Conservation (phyloP, 2,329 filamentous ascomycete species). For the Diaporthe citri region DNA sequence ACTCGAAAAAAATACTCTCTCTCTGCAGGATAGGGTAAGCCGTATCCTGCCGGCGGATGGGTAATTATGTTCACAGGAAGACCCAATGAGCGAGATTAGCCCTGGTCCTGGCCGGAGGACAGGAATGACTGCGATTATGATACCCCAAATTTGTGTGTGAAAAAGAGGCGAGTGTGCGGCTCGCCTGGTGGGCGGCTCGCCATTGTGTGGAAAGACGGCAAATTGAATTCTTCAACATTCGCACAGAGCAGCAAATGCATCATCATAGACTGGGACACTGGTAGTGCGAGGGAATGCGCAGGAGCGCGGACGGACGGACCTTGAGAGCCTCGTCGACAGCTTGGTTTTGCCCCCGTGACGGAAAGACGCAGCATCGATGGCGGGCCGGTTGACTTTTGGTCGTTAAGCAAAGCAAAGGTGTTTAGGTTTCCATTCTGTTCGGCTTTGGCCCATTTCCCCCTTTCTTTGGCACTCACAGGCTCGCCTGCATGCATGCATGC, state of each 20-base stretch:
- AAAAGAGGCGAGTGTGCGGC: not conserved
- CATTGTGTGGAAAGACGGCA: conserved; percentile 15
- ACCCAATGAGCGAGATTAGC: not conserved
- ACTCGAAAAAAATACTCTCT: not conserved
- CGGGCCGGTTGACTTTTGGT: conserved; percentile 12
- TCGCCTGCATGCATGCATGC: not conserved
- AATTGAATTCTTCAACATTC: conserved; percentile 30
- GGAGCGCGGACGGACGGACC: not conserved
- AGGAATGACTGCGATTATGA: conserved; percentile 27
- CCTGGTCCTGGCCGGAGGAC: not conserved
- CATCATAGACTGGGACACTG: conserved; percentile 28
- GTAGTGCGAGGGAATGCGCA: not conserved
- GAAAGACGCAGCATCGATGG: conserved; percentile 15
- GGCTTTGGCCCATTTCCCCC: not conserved
- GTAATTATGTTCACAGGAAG: conserved; percentile 10
- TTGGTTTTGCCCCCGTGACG: not conserved
- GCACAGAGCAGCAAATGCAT: conserved; percentile 22
- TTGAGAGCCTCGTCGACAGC: not conserved
- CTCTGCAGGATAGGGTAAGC: not conserved
- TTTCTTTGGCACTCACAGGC: not conserved
- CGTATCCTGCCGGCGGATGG: not conserved
- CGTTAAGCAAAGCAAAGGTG: conserved; percentile 30
- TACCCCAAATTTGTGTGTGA: conserved; percentile 17
- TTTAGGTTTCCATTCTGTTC: conserved; percentile 20
- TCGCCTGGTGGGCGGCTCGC: not conserved